Percentiles rank a stretch among this genome's conserved stretches.
Conservation (phyloP, 1,284 basidiomycete species). For the Schizophyllum amplum region DNA sequence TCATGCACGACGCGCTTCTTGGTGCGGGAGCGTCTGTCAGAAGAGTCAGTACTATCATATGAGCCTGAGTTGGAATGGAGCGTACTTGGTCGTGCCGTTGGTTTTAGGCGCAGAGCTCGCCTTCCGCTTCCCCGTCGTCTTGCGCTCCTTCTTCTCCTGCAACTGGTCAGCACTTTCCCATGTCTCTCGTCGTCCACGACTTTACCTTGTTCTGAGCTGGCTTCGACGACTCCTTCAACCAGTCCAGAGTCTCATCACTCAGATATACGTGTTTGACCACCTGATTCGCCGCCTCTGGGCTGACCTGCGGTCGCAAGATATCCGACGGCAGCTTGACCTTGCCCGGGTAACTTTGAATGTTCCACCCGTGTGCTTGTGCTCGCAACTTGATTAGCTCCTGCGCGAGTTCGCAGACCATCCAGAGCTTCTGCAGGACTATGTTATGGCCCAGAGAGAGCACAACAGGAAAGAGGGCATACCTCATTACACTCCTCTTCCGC, state of each 20-base stretch:
- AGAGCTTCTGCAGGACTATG: slow-evolving; percentile 60
- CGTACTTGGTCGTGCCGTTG: slow-evolving; percentile 34
- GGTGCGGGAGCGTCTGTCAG: slow-evolving; percentile 2
- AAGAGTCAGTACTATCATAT: slow-evolving; percentile 46
- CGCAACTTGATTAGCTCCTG: slow-evolving; percentile 77
- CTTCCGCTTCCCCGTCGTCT: slow-evolving; percentile 27
- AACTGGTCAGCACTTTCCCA: slow-evolving; percentile 17
- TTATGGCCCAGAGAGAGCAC: slow-evolving; percentile 2
- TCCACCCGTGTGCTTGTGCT: slow-evolving; percentile 67
- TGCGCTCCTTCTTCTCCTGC: slow-evolving; percentile 30
- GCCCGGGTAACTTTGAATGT: slow-evolving; percentile 72
- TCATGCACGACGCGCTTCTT: slow-evolving; percentile 7
- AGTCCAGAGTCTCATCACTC: slow-evolving; percentile 46
- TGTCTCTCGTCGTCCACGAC: slow-evolving; percentile 28
- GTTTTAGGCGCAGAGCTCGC: slow-evolving; percentile 29
- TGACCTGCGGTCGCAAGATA: slow-evolving; percentile 66
- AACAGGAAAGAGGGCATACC: slow-evolving; percentile 41
- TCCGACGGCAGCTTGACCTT: slow-evolving; percentile 77
- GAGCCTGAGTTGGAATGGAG: not conserved
- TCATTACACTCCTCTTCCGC: slow-evolving; percentile 58
- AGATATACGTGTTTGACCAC: slow-evolving; percentile 60
- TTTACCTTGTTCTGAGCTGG: slow-evolving; percentile 22
- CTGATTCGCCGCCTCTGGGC: slow-evolving; percentile 53
- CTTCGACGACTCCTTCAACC: slow-evolving; percentile 42
- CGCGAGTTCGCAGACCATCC: slow-evolving; percentile 83